Evolutionary conservation across 1,284 basidiomycete species (phyloP).

Genomic region (Cerioporus squamosus): DNA sequence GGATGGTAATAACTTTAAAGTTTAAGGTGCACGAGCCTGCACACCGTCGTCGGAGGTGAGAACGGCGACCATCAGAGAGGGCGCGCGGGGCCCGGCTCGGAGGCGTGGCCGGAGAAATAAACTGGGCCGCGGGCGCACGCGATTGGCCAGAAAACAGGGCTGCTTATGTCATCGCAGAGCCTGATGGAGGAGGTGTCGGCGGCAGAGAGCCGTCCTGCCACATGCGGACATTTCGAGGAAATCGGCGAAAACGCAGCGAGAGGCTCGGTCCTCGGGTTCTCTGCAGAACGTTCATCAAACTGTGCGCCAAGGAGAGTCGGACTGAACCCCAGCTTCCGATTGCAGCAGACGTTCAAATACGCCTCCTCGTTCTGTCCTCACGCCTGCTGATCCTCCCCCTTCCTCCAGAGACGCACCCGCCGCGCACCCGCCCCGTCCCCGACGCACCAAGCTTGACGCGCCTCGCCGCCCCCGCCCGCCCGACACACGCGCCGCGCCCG

Average conservation of each 20-base stretch:
- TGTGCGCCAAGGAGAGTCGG: conserved; percentile 10
- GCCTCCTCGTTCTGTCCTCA: conserved; percentile 9
- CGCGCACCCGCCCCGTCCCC: no score
- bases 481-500: neutral
- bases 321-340: conserved; percentile 7
- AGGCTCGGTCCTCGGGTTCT: neutral
- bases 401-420: conserved; percentile 2
- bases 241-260: neutral
- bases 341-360: conserved; percentile 24
- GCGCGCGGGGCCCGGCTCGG: neutral
- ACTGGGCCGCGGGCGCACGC: neutral
- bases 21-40: no score
- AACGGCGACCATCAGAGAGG: neutral
- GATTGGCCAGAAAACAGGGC: conserved; percentile 6
- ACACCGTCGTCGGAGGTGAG: neutral
- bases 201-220: neutral
- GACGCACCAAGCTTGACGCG: conserved; percentile 1
- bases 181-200: neutral
- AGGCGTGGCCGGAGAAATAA: neutral
- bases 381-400: conserved; percentile 23
- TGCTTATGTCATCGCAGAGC: neutral
- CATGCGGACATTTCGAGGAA: neutral
- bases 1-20: neutral
- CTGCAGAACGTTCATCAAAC: conserved; percentile 12
- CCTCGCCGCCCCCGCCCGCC: neutral